phyloP scores from a whole-genome alignment of 768 basidiomycete genomes.

The Galerina marginata region DNA sequence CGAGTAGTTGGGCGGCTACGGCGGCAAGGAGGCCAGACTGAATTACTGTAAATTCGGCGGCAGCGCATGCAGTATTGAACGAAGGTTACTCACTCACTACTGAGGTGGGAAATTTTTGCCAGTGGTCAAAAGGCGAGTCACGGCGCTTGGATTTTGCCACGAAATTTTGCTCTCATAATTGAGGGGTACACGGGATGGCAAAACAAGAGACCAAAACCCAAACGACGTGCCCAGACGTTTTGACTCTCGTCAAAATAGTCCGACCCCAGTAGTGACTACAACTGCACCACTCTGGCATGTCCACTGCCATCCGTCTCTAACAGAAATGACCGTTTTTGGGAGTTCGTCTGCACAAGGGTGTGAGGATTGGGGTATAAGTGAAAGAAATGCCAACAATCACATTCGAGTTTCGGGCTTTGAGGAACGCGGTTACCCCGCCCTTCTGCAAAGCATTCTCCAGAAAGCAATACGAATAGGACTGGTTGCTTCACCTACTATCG shows the following conservation, averaged over 20 bases:
- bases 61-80: neutral
- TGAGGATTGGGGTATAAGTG: neutral
- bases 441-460: no score
- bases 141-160: no score
- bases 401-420: neutral
- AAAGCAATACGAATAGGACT: no score
- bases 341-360: slow-evolving; percentile 8
- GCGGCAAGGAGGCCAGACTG: slow-evolving; percentile 18
- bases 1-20: no score
- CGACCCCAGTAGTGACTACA: neutral
- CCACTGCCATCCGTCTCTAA: slow-evolving; percentile 24
- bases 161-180: no score
- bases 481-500: no score
- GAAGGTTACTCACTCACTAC: neutral
- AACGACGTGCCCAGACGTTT: no score
- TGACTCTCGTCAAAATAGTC: no score
- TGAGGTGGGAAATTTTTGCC: no score
- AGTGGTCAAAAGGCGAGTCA: no score
- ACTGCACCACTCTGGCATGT: slow-evolving; percentile 21
- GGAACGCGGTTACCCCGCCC: neutral
- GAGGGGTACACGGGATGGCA: no score
- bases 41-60: neutral
- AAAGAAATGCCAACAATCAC: neutral
- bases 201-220: no score
- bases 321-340: slow-evolving; percentile 10